Conservation (phyloP, 2,329 filamentous ascomycete genomes). For the Berkeleyomyces rouxiae region DNA sequence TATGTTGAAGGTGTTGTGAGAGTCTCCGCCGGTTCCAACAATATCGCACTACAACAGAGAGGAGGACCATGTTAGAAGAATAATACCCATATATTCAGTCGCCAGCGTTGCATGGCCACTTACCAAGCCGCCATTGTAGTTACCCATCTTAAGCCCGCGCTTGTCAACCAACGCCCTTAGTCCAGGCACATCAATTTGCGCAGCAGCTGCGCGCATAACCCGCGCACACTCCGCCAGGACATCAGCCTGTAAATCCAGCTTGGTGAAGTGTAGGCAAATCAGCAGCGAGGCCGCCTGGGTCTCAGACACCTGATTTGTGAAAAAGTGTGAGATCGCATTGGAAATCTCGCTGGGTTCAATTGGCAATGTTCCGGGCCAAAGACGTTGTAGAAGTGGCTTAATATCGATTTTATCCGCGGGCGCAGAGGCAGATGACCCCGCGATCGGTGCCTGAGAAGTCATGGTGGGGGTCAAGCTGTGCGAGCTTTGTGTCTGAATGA, state of each 20-base stretch:
- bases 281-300: slow-evolving; percentile 76
- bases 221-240: slow-evolving; percentile 73
- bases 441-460: slow-evolving; percentile 26
- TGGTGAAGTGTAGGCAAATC: slow-evolving; percentile 83
- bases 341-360: slow-evolving; percentile 72
- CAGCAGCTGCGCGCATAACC: slow-evolving; percentile 69
- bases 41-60: slow-evolving; percentile 52
- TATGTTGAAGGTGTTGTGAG: slow-evolving; percentile 96
- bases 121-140: slow-evolving; percentile 71
- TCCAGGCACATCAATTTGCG: slow-evolving; percentile 46
- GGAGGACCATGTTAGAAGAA: slow-evolving; percentile 3
- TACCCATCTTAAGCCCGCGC: slow-evolving; percentile 48
- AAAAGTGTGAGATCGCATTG: slow-evolving; percentile 76
- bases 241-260: slow-evolving; percentile 65
- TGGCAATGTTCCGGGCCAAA: slow-evolving; percentile 42
- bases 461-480: not conserved
- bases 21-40: slow-evolving; percentile 90
- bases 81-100: not conserved
- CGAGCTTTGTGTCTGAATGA: not conserved
- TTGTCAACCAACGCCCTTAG: slow-evolving; percentile 44
- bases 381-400: slow-evolving; percentile 53
- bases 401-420: slow-evolving; percentile 32
- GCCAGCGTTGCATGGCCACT: slow-evolving; percentile 20
- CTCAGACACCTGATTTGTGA: slow-evolving; percentile 75
- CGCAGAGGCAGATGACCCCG: slow-evolving; percentile 20